Evolutionary conservation across 371 early-diverging fungal genomes (phyloP).

Genomic region (Coemansia sp.): DNA sequence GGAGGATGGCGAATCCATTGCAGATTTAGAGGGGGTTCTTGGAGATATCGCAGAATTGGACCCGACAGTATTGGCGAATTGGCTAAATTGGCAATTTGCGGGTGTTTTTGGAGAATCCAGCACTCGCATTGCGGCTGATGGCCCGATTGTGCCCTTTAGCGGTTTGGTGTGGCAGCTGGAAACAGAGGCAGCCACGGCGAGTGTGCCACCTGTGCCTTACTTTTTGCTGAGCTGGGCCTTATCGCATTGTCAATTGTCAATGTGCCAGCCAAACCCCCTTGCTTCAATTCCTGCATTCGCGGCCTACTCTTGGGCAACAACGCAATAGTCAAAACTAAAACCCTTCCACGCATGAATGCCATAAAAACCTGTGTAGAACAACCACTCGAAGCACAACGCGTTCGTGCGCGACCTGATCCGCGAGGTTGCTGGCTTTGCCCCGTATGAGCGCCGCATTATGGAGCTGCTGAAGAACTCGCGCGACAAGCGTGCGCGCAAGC

Average conservation of each 20-base stretch:
- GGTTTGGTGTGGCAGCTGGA: too few relatives aligned
- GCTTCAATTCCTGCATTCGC: too few relatives aligned
- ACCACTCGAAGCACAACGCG: constrained; percentile 75
- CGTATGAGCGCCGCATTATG: constrained; percentile 99
- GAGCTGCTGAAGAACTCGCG: constrained; percentile 99
- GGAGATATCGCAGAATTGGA: too few relatives aligned
- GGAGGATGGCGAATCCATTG: constrained; percentile 19
- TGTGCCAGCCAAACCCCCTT: too few relatives aligned
- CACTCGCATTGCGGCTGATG: too few relatives aligned
- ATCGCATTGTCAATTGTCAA: too few relatives aligned
- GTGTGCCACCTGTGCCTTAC: too few relatives aligned
- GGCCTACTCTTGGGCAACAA: not conserved
- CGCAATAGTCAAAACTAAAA: not conserved
- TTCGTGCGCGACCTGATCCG: constrained; percentile 94
- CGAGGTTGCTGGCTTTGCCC: constrained; percentile 97
- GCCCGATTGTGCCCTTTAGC: too few relatives aligned
- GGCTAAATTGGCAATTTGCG: not conserved
- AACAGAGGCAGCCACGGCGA: too few relatives aligned
- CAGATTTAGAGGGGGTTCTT: not conserved
- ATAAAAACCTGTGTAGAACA: constrained; percentile 52
- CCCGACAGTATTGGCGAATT: not conserved
- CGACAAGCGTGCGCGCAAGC: constrained; percentile 99
- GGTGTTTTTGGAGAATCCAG: too few relatives aligned
- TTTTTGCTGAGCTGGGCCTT: too few relatives aligned
- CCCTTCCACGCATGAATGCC: not conserved